Evolutionary conservation across 208 protist genomes (phyloP).

Genomic region (Trichomonas gallinae): DNA sequence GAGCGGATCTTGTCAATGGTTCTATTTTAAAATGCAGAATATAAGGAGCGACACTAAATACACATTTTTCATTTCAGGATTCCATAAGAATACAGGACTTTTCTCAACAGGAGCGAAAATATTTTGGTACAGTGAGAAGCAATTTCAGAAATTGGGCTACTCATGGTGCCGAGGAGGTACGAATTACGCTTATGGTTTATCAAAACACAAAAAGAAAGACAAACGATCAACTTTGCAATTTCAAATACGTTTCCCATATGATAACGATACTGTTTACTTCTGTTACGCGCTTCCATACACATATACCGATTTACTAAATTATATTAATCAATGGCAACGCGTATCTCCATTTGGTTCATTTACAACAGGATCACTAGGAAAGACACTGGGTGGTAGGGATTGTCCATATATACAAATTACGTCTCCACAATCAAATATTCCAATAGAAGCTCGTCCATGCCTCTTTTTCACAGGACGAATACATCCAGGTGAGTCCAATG

Average conservation of each 20-base stretch:
- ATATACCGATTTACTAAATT: not conserved
- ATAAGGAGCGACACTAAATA: not conserved
- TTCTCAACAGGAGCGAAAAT: not conserved
- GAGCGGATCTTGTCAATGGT: not conserved
- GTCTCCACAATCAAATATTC: constrained; percentile 15
- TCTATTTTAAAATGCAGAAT: constrained; percentile 1
- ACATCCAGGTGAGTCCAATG: constrained; percentile 85
- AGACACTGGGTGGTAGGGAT: not conserved
- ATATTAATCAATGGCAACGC: not conserved
- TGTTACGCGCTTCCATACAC: not conserved
- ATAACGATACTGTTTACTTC: constrained; percentile 20
- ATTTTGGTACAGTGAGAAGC: constrained; percentile 6
- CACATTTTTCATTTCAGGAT: constrained; percentile 4
- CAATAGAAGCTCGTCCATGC: constrained; percentile 32
- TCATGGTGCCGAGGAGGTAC: not conserved
- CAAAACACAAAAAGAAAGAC: not conserved
- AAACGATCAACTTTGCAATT: constrained; percentile 61
- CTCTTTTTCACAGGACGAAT: constrained; percentile 72
- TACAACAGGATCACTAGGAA: not conserved
- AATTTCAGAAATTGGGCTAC: not conserved
- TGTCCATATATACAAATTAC: not conserved
- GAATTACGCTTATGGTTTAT: not conserved
- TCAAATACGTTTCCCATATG: constrained; percentile 54
- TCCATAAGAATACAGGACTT: not conserved
- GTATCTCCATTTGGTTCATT: not conserved